Percentiles rank a stretch among this genome's conserved stretches.
Conservation (phyloP, 805 yeast genomes). For the Candida berthetii region DNA sequence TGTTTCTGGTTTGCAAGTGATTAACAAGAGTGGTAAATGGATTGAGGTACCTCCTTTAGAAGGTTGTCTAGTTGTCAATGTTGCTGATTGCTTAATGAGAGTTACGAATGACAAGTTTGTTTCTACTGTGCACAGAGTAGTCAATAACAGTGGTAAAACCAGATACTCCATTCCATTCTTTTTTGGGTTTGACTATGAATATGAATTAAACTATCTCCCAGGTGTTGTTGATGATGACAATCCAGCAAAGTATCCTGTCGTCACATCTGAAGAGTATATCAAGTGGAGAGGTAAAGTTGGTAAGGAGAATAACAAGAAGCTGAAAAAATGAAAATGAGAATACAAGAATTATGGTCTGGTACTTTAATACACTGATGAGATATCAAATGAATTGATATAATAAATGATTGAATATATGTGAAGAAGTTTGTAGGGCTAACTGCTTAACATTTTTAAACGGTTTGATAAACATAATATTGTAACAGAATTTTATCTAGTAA, state of each 20-base stretch:
- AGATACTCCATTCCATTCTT: slow-evolving; percentile 1
- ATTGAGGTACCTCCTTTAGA: slow-evolving; percentile 24
- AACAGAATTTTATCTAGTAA: too few species aligned
- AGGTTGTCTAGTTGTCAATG: slow-evolving; percentile 26
- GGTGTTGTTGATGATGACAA: not conserved
- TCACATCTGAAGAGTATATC: not conserved
- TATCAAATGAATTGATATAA: too few species aligned
- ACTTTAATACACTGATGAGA: too few species aligned
- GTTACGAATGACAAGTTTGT: slow-evolving; percentile 28
- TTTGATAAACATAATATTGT: too few species aligned
- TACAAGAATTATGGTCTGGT: too few species aligned
- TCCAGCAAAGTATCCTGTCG: not conserved
- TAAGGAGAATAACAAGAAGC: too few species aligned
- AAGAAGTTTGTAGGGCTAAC: too few species aligned
- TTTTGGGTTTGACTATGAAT: not conserved
- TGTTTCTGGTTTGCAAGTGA: slow-evolving; percentile 29
- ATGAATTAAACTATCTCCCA: not conserved
- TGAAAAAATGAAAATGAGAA: too few species aligned
- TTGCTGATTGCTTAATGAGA: slow-evolving; percentile 30
- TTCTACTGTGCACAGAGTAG: slow-evolving; percentile 31
- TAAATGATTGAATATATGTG: too few species aligned
- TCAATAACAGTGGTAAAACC: slow-evolving; percentile 15
- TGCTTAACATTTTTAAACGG: too few species aligned
- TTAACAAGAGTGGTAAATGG: slow-evolving; percentile 20
- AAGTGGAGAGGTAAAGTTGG: too few species aligned